These are phyloP conservation scores for Peronospora belbahrii DNA, from an alignment of 352 stramenopile species.

Conservation along the genomic window DNA sequence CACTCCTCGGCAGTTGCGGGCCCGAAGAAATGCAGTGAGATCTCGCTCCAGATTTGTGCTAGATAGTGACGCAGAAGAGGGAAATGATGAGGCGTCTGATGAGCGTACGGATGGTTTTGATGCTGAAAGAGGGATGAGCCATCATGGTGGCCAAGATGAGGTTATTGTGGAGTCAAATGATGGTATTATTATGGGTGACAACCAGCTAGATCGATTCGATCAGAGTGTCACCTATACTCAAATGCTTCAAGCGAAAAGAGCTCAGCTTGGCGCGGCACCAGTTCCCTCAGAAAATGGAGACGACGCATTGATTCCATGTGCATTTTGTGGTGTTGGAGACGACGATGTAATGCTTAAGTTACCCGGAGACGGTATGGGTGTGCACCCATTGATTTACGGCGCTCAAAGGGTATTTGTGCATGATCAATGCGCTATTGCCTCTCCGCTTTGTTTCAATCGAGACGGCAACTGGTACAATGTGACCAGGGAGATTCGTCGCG, in stretches of 20 bases:
- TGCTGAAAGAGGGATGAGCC: conserved; percentile 2
- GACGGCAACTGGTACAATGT: conserved; percentile 80
- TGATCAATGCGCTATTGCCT: conserved; percentile 81
- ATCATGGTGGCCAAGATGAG: conserved; percentile 23
- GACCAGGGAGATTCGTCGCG: conserved; percentile 71
- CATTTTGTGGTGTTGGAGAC: conserved; percentile 71
- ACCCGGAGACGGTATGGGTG: conserved; percentile 65
- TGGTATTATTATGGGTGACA: conserved; percentile 74
- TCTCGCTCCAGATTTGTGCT: conserved; percentile 21
- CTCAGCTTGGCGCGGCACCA: conserved; percentile 24
- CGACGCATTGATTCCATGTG: conserved; percentile 58
- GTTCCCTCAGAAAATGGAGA: conserved; percentile 22
- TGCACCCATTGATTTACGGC: conserved; percentile 60
- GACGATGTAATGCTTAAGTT: conserved; percentile 66
- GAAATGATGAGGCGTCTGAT: conserved; percentile 4
- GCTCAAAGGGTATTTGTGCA: conserved; percentile 75
- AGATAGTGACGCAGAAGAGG: conserved; percentile 28
- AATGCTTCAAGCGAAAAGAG: conserved; percentile 51
- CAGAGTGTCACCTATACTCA: conserved; percentile 45
- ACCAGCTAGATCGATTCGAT: conserved; percentile 79
- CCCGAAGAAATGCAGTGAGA: conserved; percentile 17
- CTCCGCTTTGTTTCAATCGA: conserved; percentile 73
- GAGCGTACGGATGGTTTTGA: not conserved
- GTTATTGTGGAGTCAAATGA: conserved; percentile 80
- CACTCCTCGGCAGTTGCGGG: conserved; percentile 19